Evolutionary conservation across 202 grass and related monocot genomes (phyloP), one percentile per base, ranked within the genome.

Genomic region (Zoysia matrella): DNA sequence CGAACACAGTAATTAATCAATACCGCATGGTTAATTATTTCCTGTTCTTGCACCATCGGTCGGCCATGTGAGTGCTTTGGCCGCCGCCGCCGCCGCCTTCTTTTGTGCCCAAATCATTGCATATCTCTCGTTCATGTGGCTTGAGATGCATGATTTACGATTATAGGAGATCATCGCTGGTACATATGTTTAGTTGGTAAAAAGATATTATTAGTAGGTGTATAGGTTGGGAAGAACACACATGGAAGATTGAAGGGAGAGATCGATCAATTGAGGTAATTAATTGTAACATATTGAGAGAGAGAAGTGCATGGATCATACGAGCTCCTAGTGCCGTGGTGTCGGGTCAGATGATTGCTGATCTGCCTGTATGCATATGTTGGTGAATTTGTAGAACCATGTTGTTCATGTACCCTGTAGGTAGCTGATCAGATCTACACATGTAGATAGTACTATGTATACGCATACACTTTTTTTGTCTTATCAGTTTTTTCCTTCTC

Each of bases 241-340:
- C 62, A 82, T 60, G 72, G 80, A 67, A 36, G 69, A 30, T 62
- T 13, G 74, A 83, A 51, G 80, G 64, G 50, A 65, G 69, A 13
- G 22, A 30, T 30, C 22, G 22, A 30, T 30, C 22, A 30, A 30
- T 71, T 30, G 52, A 80, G 88, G 75, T 80, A 87, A 80, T 83
- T 90, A 90, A 84, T 87, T 87, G 80, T 90, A 90, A 76, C 71
- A 90, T 90, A 90, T 90, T 53, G 40, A 90, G 30, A 78, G 49
- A 84, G 63, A 76, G 9, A 82, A 47, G 66, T 43, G 42, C 52
- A 84, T 65, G 42, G 65, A 74, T 67, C 55, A 30, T 30, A 30
- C 22, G 22, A 30, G 22, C 22, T 30, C 22, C 22, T 30, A 85
- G 87, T 67, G 72, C 82, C 72, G n/a, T 72, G 71, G 63, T 30